Base-by-base conservation (phyloP, 1,284 basidiomycete species). In the Sporisorium graminicola region DNA sequence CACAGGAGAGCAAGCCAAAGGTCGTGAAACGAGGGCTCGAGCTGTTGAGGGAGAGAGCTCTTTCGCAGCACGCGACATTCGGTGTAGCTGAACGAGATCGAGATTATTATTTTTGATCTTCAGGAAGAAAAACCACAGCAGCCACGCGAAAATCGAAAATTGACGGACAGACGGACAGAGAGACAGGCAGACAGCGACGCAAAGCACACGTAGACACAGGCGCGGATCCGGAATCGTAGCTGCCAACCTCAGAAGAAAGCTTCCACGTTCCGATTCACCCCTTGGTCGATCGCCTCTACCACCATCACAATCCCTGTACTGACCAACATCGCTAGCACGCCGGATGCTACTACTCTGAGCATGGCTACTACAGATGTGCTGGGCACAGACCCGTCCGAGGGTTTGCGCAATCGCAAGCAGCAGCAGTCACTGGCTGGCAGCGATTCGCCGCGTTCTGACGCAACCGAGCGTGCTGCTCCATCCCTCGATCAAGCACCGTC, bases 361-460 rank as follows among this genome's bases (percentile, higher is more conserved):
- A 71, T 72, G 69, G 44, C 63, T 26, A 42, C 69, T 20, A 29
- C 33, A 10, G 46, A 55, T 14, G 24, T 55, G 42, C 31, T 51
- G n/a, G 52, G 52, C 44, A 31, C 58, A 13, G 22, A 31, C 16
- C 54, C 70, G 46, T 37, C 58, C 49, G 61, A 74, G 33, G 72
- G 72, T n/a, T 35, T 74, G 59, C 72, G 72, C 58, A 69, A 74
- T 37, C 62, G 72, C 37, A 56, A 50, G 46, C 65, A 55, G 46
- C 60, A 58, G 29, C 60, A 37, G 14, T 13, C 54, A 24, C 33
- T 50, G 20, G 20, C 9, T 26, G 51, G 24, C 33, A 44, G 22
- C 50, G 44, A 59, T 40, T 58, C 69, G 20, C 54, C 61, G n/a
- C 43, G 57, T 31, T 65, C 61, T 42, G 71, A 74, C 33, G 46